Evolutionary conservation across 176 grass and related monocot genomes (phyloP).

Genomic region (Oryza glumipatula): DNA sequence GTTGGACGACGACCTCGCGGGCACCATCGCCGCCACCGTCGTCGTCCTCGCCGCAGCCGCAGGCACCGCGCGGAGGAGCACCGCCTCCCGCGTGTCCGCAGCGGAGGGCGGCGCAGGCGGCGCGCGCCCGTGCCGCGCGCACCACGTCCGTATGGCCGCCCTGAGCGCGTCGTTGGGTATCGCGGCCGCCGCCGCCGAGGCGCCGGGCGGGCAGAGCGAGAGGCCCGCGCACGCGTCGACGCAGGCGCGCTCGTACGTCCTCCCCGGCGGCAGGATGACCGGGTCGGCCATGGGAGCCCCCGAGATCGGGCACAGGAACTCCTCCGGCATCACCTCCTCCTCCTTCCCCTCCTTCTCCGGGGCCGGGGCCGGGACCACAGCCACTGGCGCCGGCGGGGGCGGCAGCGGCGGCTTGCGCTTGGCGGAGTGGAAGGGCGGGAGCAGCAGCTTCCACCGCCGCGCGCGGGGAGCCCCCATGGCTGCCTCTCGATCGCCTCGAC

Average conservation of each 20-base stretch:
- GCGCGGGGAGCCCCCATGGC: conserved; percentile 42
- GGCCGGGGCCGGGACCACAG: neutral
- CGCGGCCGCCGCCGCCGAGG: neutral
- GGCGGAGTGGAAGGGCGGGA: neutral
- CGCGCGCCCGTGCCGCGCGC: conserved; percentile 29
- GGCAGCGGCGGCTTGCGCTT: neutral
- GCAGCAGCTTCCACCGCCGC: conserved; percentile 53
- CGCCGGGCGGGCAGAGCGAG: conserved; percentile 30
- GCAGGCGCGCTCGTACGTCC: conserved; percentile 66
- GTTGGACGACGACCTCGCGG: conserved; percentile 24
- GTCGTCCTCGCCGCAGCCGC: neutral
- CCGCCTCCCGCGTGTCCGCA: conserved; percentile 39
- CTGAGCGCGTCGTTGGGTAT: conserved; percentile 79
- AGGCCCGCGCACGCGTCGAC: conserved; percentile 60
- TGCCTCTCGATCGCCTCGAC: neutral
- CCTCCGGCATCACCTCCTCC: conserved; percentile 1
- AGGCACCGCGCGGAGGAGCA: conserved; percentile 39
- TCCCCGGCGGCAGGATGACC: conserved; percentile 60
- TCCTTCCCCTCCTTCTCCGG: neutral
- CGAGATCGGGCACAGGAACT: conserved; percentile 69
- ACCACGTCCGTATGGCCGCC: conserved; percentile 59
- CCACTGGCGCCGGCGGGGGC: neutral
- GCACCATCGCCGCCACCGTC: neutral
- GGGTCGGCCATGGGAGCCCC: conserved; percentile 61
- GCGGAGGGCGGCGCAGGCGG: conserved; percentile 18